Evolutionary conservation across 2,329 filamentous ascomycete genomes (phyloP), one percentile per base, ranked within the genome.

Genomic region (Domatiomyces catenatus): DNA sequence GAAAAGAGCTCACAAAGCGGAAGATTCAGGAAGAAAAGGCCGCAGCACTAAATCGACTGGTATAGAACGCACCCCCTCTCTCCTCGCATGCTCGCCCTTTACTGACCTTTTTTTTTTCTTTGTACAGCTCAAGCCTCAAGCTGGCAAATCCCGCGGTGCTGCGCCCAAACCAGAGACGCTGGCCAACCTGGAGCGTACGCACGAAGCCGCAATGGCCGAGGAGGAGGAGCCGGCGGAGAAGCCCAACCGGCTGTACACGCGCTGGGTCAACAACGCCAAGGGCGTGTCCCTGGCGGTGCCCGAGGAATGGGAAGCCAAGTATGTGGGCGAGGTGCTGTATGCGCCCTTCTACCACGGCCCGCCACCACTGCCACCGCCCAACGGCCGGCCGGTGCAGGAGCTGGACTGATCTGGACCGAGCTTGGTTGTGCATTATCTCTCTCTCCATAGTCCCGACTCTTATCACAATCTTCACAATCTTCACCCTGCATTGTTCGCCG

Each of bases 11-110:
- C 28, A 83, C 79, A 52, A 83, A 86, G 66, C 84, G 85, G 68
- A 75, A 82, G n/a, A 83, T 84, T 50, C 82, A 86, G 60, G 83
- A 86, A 67, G 83, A 86, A 64, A 86, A 86, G 74, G 78, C 81
- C 6, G 58, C 58, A 18, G 58, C 58, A 6, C 50, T 60, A 44
- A 60, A 60, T 32, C 62, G 24, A 62, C 55, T 48, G 47, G 48
- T 50, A 52, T 24, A 53, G 44, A 42, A 18, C 8, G 12, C n/a
- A n/a, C n/a, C n/a, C n/a, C n/a, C 20, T 47, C 4, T 8, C 4
- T 17, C n/a, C 39, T 24, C 22, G 22, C 8, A 42, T 18, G 48
- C 19, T n/a, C 18, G 19, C 26, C 44, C 17, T 49, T 28, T 3
- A 42, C 32, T 49, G 47, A 56, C 32, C 1, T 2, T 24, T 24